Percentiles rank a stretch among this genome's conserved stretches.
Evolutionary conservation across 2,329 filamentous ascomycete genomes (phyloP).

Genomic region (Trichoderma semiorbis): DNA sequence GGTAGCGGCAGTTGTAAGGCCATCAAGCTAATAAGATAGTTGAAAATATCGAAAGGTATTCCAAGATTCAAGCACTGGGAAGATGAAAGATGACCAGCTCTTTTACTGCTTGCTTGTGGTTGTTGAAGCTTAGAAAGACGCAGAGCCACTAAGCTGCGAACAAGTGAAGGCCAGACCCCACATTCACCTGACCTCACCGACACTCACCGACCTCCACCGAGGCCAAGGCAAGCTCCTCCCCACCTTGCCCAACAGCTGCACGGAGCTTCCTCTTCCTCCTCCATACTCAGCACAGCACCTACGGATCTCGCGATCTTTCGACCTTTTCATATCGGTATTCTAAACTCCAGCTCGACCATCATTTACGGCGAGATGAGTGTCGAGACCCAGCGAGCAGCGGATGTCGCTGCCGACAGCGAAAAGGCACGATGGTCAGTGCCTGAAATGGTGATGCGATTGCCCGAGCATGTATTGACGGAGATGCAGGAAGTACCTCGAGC

Average conservation of each 20-base stretch:
- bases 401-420: conserved; percentile 24
- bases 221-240: neutral
- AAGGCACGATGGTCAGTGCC: conserved; percentile 35
- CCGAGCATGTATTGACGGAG: conserved; percentile 18
- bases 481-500: conserved; percentile 77
- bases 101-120: neutral
- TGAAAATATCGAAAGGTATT: neutral
- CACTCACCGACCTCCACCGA: conserved; percentile 22
- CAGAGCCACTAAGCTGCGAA: neutral
- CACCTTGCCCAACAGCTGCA: conserved; percentile 1
- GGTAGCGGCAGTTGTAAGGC: neutral
- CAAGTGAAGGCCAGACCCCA: conserved; percentile 26
- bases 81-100: neutral
- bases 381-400: conserved; percentile 20
- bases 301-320: neutral
- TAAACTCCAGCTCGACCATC: neutral
- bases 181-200: conserved; percentile 35
- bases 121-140: neutral
- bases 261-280: neutral
- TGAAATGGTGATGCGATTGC: conserved; percentile 3
- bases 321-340: neutral
- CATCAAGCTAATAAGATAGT: neutral
- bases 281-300: neutral
- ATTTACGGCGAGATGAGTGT: conserved; percentile 26
- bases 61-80: neutral